A percentile compares a stretch with the other conserved stretches of the same genome.
These are phyloP conservation scores for Elongisporangium prolatum DNA, from an alignment of 352 stramenopile species.

Conservation along the genomic window DNA sequence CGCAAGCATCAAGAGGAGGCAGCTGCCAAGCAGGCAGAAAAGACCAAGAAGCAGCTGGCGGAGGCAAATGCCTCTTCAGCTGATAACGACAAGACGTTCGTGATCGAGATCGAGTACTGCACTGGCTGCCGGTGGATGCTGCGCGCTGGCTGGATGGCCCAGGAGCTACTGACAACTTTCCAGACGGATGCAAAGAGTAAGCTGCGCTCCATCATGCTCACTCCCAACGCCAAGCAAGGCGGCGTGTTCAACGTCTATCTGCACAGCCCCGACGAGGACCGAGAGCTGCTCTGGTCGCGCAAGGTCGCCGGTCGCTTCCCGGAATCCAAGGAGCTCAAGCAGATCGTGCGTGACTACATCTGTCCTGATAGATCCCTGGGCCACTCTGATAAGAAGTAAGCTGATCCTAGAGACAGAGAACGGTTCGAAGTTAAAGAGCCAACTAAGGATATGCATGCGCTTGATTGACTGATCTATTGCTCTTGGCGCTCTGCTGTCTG, in stretches of 20 bases:
- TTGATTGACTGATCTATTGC: neutral
- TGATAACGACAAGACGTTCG: conserved; percentile 22
- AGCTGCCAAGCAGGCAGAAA: conserved; percentile 1
- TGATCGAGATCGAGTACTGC: conserved; percentile 92
- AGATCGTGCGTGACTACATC: conserved; percentile 87
- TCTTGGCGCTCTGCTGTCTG: neutral
- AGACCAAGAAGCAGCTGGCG: conserved; percentile 2
- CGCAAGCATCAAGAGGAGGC: conserved; percentile 11
- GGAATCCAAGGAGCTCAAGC: conserved; percentile 91
- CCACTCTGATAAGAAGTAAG: conserved; percentile 77
- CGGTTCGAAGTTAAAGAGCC: neutral
- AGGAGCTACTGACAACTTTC: conserved; percentile 93
- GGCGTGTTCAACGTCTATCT: conserved; percentile 71
- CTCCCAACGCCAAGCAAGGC: conserved; percentile 48
- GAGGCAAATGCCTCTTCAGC: neutral
- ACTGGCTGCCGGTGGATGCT: conserved; percentile 89
- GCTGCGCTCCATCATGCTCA: conserved; percentile 58
- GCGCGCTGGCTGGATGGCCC: conserved; percentile 82
- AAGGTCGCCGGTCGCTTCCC: conserved; percentile 81
- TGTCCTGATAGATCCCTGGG: conserved; percentile 79
- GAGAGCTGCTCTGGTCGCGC: conserved; percentile 84
- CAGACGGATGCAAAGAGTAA: conserved; percentile 51
- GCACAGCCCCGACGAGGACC: conserved; percentile 31
- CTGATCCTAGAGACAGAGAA: neutral
- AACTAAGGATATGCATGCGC: neutral